Conservation (phyloP, 306 rosid genomes). For the Benincasa hispida region DNA sequence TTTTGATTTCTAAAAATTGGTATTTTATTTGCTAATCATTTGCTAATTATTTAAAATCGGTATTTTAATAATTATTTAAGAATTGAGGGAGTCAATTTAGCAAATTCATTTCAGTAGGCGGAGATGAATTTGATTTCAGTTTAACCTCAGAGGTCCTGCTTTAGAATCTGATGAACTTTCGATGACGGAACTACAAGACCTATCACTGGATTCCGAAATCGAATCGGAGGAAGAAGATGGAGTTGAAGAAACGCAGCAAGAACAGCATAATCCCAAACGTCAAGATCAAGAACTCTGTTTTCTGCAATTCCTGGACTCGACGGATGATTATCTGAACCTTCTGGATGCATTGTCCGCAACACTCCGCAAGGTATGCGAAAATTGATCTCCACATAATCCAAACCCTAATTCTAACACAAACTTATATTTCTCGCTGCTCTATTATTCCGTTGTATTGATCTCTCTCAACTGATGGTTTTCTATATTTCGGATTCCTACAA, state of each 20-base stretch:
- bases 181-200: constrained; percentile 1
- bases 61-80: no score
- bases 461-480: neutral
- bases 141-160: neutral
- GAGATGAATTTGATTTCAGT: neutral
- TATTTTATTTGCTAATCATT: no score
- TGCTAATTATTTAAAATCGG: no score
- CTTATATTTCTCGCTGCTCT: neutral
- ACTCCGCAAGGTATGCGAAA: constrained; percentile 47
- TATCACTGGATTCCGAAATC: neutral
- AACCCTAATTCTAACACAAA: neutral
- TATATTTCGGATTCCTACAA: neutral
- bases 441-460: neutral
- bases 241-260: neutral
- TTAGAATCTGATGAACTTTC: neutral
- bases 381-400: neutral
- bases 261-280: neutral
- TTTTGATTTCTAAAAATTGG: no score
- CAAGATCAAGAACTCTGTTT: constrained; percentile 5
- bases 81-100: no score
- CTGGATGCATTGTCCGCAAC: constrained; percentile 43
- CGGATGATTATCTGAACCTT: constrained; percentile 40
- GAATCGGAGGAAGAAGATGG: constrained; percentile 2
- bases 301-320: constrained; percentile 59
- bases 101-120: neutral